Evolutionary conservation across 1,284 basidiomycete species (phyloP), one percentile per base, ranked within the genome.

Genomic region (Sporisorium graminicola): DNA sequence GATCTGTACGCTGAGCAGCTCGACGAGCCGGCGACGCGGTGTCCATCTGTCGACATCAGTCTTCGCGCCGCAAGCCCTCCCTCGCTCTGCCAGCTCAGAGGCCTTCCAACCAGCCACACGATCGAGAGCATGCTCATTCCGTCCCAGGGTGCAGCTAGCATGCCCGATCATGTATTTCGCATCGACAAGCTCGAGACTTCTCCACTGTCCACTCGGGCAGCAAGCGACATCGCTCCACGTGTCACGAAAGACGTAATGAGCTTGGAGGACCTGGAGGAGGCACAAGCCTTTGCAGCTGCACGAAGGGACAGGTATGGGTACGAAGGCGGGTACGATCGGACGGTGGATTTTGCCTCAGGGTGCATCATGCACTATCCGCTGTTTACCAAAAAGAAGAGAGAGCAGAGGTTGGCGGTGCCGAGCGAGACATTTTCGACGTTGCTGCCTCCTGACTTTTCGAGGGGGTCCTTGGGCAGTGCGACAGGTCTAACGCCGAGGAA

Each of bases 311-410:
- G 55, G 26, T 54, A 50, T 24, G 63, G 58, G 3, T 68, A 68
- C 14, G 65, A 51, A 0, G 5, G 49, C 5, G 53, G 24, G 6
- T 67, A 66, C 26, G 31, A 47, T 24, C 57, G 50, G 9, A 33
- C 62, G 6, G 69, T 57, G 2, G 71, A 74, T 27, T 50, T 65
- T 40, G 53, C 61, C 5, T 65, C 61, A 0, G 71, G 71, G 0
- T 67, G 71, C 40, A 67, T 74, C 7, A 60, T 65, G 57, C 62
- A 67, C 26, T 59, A 74, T 42, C 65, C 71, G 13, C 29, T 74
- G 13, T 74, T 62, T 33, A 9, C 49, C 35, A 46, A 54, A 27
- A 64, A 58, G 47, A 56, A 47, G 9, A 44, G 26, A 6, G 18
- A 13, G 18, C 10, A 43, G 16, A 8, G 12, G 10, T 5, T 10